Evolutionary conservation across 2,329 filamentous ascomycete species (phyloP).

Genomic region (Aphanoascus verrucosus): DNA sequence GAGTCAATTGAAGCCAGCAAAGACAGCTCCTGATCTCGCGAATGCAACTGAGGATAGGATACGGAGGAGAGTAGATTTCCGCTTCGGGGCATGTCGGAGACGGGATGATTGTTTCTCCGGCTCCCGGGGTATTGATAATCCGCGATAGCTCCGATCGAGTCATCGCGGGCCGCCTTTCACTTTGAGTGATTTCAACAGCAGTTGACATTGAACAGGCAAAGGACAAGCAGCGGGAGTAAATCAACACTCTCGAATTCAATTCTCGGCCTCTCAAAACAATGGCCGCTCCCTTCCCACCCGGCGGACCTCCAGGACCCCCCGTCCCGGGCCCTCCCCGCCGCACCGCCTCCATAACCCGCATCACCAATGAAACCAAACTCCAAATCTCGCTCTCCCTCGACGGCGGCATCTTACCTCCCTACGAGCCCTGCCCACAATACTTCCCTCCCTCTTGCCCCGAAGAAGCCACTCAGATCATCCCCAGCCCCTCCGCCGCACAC

Average conservation of each 20-base stretch:
- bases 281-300: background rate
- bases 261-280: background rate
- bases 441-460: slow-evolving; percentile 53
- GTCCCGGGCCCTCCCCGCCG: slow-evolving; percentile 44
- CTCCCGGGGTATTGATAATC: background rate
- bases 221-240: too few relatives aligned
- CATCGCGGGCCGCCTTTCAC: background rate
- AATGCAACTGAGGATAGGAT: too few relatives aligned
- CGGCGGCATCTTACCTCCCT: slow-evolving; percentile 54
- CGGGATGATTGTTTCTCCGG: background rate
- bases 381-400: slow-evolving; percentile 86
- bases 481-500: slow-evolving; percentile 48
- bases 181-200: background rate
- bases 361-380: slow-evolving; percentile 98
- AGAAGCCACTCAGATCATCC: slow-evolving; percentile 38
- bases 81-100: too few relatives aligned
- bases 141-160: background rate
- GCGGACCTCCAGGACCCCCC: background rate
- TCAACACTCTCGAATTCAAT: too few relatives aligned
- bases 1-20: background rate
- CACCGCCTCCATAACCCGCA: slow-evolving; percentile 68
- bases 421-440: slow-evolving; percentile 26
- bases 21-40: background rate
- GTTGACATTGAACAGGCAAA: background rate
- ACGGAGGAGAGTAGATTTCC: too few relatives aligned